These are phyloP conservation scores for Leptomonas pyrrhocoris DNA, from an alignment of 208 protist species.

Conservation along the genomic window DNA sequence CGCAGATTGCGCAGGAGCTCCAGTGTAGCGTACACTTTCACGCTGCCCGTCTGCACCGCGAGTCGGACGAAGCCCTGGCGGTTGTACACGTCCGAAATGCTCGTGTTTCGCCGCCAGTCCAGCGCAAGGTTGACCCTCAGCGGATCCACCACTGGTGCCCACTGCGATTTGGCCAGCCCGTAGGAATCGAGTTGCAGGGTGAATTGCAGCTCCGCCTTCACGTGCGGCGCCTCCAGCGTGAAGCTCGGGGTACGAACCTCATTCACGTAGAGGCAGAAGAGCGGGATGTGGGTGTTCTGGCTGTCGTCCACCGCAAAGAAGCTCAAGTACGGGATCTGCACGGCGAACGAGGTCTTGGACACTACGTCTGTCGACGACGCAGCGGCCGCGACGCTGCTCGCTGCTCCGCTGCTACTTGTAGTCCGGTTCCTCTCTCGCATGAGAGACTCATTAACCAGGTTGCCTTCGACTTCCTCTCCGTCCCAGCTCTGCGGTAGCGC, in stretches of 20 bases:
- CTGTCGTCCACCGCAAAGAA: conserved; percentile 32
- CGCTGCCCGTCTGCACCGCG: conserved; percentile 13
- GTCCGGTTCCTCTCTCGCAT: background rate
- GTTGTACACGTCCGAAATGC: conserved; percentile 25
- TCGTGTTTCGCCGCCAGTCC: conserved; percentile 18
- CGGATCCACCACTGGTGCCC: conserved; percentile 29
- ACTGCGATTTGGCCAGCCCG: conserved; percentile 23
- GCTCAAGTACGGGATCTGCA: conserved; percentile 29
- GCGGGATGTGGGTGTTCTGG: conserved; percentile 25
- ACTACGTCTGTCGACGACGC: background rate
- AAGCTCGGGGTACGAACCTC: conserved; percentile 17
- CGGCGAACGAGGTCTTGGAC: background rate
- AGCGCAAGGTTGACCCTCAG: conserved; percentile 13
- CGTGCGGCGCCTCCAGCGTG: conserved; percentile 3
- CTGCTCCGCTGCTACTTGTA: background rate
- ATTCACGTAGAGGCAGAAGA: conserved; percentile 27
- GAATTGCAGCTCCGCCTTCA: conserved; percentile 21
- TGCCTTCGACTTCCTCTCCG: background rate
- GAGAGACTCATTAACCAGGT: background rate
- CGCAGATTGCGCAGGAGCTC: conserved; percentile 29
- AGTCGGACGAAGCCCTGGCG: conserved; percentile 26
- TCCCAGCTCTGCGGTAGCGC: conserved; percentile 16
- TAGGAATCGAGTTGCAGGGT: conserved; percentile 30
- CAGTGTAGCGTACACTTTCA: conserved; percentile 15
- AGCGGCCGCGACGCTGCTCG: background rate